phyloP scores from a whole-genome alignment of 352 stramenopile genomes.

The Phytophthora boehmeriae region DNA sequence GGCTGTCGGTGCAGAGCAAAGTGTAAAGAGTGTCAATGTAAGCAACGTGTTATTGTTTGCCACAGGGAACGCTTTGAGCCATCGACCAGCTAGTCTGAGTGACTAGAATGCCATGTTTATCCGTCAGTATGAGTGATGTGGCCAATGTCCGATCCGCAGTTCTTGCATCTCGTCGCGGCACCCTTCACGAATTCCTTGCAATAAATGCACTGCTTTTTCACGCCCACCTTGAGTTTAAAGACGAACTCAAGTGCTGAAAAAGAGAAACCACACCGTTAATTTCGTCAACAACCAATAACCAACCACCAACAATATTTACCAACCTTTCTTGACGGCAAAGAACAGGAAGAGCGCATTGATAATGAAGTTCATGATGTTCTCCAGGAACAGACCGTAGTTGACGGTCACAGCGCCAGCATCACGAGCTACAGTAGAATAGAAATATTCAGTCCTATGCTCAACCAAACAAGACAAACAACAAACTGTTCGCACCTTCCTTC shows the following conservation, averaged over 20 bases:
- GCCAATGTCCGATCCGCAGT: slow-evolving; percentile 37
- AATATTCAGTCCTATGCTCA: not conserved
- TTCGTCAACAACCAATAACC: not conserved
- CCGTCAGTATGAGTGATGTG: too few relatives aligned
- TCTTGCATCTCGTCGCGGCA: slow-evolving; percentile 47
- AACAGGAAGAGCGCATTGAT: slow-evolving; percentile 79
- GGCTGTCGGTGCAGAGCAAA: slow-evolving; percentile 21
- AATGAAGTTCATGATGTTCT: slow-evolving; percentile 80
- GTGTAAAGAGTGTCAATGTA: slow-evolving; percentile 13
- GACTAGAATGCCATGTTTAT: too few relatives aligned
- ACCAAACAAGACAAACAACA: not conserved
- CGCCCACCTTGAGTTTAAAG: slow-evolving; percentile 64
- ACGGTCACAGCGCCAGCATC: slow-evolving; percentile 65
- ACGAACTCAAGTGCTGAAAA: slow-evolving; percentile 57
- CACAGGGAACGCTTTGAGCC: too few relatives aligned
- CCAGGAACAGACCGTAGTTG: slow-evolving; percentile 71
- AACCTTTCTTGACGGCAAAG: slow-evolving; percentile 74
- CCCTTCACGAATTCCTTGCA: slow-evolving; percentile 79
- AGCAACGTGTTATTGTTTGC: not conserved
- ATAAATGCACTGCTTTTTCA: slow-evolving; percentile 68
- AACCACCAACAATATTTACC: not conserved
- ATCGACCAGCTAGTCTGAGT: too few relatives aligned
- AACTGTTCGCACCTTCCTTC: slow-evolving; percentile 47
- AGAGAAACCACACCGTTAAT: not conserved
- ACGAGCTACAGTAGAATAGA: slow-evolving; percentile 34